A percentile compares a stretch with the other conserved stretches of the same genome.
These are phyloP conservation scores for Usnea hakonensis DNA, from an alignment of 495 filamentous ascomycete species.

Conservation along the genomic window DNA sequence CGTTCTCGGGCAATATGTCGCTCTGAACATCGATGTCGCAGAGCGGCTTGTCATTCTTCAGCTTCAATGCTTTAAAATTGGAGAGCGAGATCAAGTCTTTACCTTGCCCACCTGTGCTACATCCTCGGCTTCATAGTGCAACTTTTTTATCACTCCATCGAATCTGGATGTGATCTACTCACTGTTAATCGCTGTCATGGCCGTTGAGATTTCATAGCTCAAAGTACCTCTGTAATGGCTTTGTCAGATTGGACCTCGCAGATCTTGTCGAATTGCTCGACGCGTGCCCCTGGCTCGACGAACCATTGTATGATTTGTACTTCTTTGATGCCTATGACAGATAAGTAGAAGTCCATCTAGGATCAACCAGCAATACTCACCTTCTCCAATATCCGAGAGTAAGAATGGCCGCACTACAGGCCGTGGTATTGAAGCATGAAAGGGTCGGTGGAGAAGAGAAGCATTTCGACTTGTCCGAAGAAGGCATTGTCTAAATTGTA, in stretches of 20 bases:
- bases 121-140: conserved; percentile 92
- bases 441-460: conserved; percentile 25
- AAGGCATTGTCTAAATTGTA: not conserved
- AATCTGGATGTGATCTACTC: conserved; percentile 83
- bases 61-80: conserved; percentile 16
- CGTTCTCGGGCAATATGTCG: conserved; percentile 50
- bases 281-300: conserved; percentile 87
- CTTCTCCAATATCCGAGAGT: conserved; percentile 95
- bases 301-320: conserved; percentile 99
- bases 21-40: conserved; percentile 53
- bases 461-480: not conserved
- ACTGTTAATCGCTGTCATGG: not conserved
- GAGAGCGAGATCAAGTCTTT: not conserved
- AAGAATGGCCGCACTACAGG: conserved; percentile 75
- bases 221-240: conserved; percentile 76
- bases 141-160: conserved; percentile 89
- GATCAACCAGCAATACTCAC: conserved; percentile 36
- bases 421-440: conserved; percentile 53
- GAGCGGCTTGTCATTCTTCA: conserved; percentile 37
- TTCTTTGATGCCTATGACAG: conserved; percentile 74
- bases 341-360: not conserved
- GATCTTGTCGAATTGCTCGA: conserved; percentile 95
- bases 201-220: not conserved
- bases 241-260: conserved; percentile 99
- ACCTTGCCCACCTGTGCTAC: conserved; percentile 91